Percentiles rank a stretch among this genome's conserved stretches.
These are phyloP conservation scores for Mallotus repandus DNA, from an alignment of 441 rosid species.

Conservation along the genomic window DNA sequence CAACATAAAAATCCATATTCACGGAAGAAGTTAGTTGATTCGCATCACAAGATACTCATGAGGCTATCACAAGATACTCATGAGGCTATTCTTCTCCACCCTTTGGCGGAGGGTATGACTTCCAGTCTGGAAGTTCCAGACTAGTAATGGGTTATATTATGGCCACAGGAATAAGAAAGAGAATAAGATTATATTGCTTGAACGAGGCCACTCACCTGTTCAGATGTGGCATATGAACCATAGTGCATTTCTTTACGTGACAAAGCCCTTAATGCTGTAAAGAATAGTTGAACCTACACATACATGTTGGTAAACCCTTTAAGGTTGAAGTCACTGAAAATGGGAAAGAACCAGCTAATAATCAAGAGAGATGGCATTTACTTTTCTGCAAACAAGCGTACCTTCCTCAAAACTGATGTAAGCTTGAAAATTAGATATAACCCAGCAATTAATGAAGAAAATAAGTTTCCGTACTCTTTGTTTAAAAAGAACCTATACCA, in stretches of 20 bases:
- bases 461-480: conserved; percentile 65
- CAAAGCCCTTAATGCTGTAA: conserved; percentile 52
- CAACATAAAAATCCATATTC: neutral
- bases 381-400: conserved; percentile 17
- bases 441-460: conserved; percentile 61
- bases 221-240: conserved; percentile 59
- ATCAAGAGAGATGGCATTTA: conserved; percentile 4
- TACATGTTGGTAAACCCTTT: neutral
- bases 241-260: conserved; percentile 57
- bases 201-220: conserved; percentile 42
- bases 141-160: neutral
- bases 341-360: neutral
- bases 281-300: conserved; percentile 56
- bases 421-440: conserved; percentile 64
- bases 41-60: conserved; percentile 1
- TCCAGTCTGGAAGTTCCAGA: neutral
- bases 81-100: neutral
- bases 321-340: neutral
- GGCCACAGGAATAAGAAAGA: neutral
- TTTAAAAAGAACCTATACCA: conserved; percentile 71
- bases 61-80: too few species aligned
- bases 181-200: neutral
- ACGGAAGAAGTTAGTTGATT: neutral
- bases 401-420: conserved; percentile 63
- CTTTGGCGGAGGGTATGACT: neutral